A percentile compares a stretch with the other conserved stretches of the same genome.
Evolutionary conservation across 176 grass and related monocot genomes (phyloP).

Genomic region (Ensete ventricosum): DNA sequence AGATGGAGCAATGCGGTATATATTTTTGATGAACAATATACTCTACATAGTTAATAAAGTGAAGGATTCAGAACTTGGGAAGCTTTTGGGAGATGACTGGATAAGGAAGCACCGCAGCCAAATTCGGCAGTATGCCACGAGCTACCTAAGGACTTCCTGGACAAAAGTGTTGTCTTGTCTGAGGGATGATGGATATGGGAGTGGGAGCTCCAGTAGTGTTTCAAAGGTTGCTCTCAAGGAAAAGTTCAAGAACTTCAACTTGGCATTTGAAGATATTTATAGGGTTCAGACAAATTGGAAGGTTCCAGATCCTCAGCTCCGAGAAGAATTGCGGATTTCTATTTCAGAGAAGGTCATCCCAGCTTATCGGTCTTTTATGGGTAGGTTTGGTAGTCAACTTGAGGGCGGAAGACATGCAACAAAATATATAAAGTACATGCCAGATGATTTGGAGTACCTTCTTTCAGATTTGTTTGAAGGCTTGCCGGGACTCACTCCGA

Average conservation of each 20-base stretch:
- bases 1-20: slow-evolving; percentile 64
- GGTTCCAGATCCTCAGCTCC: slow-evolving; percentile 72
- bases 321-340: slow-evolving; percentile 93
- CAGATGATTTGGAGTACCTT: slow-evolving; percentile 80
- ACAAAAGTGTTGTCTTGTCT: slow-evolving; percentile 77
- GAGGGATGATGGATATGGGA: slow-evolving; percentile 66
- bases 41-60: slow-evolving; percentile 77
- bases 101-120: slow-evolving; percentile 60
- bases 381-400: slow-evolving; percentile 64
- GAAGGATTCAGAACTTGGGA: slow-evolving; percentile 85
- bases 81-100: slow-evolving; percentile 85
- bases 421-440: slow-evolving; percentile 74
- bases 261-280: slow-evolving; percentile 82
- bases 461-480: slow-evolving; percentile 86
- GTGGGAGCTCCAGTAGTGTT: slow-evolving; percentile 47
- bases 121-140: slow-evolving; percentile 72
- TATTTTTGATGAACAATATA: slow-evolving; percentile 99
- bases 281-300: slow-evolving; percentile 85
- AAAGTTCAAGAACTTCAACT: slow-evolving; percentile 88
- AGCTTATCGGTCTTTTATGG: slow-evolving; percentile 87
- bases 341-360: slow-evolving; percentile 91
- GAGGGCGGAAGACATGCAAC: slow-evolving; percentile 54
- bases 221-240: slow-evolving; percentile 79
- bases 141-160: slow-evolving; percentile 84
- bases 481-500: slow-evolving; percentile 43